phyloP scores from a whole-genome alignment of 1,284 basidiomycete genomes.

The Tilletia setariae region DNA sequence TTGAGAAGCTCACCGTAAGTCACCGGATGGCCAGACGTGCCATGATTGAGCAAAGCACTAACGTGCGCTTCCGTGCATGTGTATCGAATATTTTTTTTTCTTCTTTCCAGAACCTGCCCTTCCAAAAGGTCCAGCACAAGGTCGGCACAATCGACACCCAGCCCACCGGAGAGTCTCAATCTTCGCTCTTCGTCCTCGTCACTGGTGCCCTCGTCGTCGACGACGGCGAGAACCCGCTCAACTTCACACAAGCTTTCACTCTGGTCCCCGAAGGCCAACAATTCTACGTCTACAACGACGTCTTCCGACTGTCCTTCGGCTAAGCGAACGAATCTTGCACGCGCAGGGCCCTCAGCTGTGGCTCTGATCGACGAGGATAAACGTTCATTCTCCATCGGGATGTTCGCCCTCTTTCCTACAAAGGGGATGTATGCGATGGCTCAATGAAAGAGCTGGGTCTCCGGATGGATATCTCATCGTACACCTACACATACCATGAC shows the following conservation, averaged over 20 bases:
- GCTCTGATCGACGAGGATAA: no score
- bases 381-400: no score
- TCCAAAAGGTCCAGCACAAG: conserved; percentile 76
- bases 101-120: conserved; percentile 68
- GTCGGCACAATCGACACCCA: conserved; percentile 83
- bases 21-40: conserved; percentile 15
- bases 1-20: conserved; percentile 75
- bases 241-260: conserved; percentile 66
- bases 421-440: no score
- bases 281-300: conserved; percentile 73
- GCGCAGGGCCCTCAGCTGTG: no score
- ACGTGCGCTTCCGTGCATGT: no score
- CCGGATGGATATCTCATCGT: no score
- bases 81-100: background rate
- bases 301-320: conserved; percentile 34
- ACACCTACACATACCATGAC: no score
- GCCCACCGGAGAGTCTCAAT: conserved; percentile 67
- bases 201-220: conserved; percentile 63
- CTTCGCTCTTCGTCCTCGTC: conserved; percentile 78
- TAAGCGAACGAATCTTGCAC: background rate
- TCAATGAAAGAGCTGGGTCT: no score
- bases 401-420: no score
- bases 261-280: conserved; percentile 69
- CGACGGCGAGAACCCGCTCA: conserved; percentile 25
- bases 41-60: no score